Base-by-base conservation (phyloP, 768 basidiomycete genomes). In the Heimioporus sp. region DNA sequence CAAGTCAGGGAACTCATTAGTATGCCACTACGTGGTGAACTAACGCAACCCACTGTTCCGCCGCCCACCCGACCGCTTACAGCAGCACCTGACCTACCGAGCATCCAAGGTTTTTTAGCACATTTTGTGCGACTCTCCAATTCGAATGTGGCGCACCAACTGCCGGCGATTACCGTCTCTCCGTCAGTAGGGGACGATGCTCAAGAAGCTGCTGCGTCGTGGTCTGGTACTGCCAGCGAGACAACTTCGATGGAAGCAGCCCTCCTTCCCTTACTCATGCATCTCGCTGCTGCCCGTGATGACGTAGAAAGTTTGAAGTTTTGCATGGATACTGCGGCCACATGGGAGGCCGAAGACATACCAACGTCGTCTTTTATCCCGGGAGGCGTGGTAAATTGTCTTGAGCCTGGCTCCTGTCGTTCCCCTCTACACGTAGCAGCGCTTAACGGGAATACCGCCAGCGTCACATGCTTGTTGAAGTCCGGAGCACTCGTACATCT, bases 21-120 rank as follows among this genome's bases (percentile, higher is more conserved):
- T 12, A 83, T 78, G 32, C 87, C 95, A 4, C 76, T 97, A 11
- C 91, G 94, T 8, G 94, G 94, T 42, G 94, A 98, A 68, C 82
- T 98, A 38, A 92, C 89, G 0, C 76, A 79, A 20, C 64, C 76
- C 21, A 65, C 79, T 8, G 70, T 67, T 20, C 65, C 77, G 10
- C 65, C 78, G 0, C 71, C 79, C 2, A 76, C 69, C 44, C 74
- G 75, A 30, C 77, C 58, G 1, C 62, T 69, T 1, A 68, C 71
- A 7, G 49, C 44, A 30, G 76, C 79, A 7, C 69, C 76, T 43
- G 79, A 79, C 53, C 66, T 85, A 15, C 81, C 84, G 35, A 80
- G 73, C 49, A 79, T 92, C 32, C 82, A 85, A 46, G 78, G 76
- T 4, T 72, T 90, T 35, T 75, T 93, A 13, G 74, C 80, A 1